Conservation (phyloP, 2,329 filamentous ascomycete species). For the Rutstroemia sydowiana region DNA sequence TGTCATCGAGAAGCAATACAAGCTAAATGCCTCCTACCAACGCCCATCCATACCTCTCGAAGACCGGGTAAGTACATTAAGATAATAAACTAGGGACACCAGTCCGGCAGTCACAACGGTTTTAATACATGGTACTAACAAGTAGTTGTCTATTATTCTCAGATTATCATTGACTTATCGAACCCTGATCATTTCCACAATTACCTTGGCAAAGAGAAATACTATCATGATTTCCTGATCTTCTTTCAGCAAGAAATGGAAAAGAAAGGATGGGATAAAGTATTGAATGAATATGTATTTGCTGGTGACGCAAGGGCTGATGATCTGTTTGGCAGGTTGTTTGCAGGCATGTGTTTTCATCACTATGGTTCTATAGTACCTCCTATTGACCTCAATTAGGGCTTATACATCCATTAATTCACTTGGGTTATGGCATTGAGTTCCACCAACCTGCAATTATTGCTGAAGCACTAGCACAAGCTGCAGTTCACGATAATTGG, state of each 20-base stretch:
- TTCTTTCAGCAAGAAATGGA: constrained; percentile 74
- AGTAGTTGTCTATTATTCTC: neutral
- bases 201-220: constrained; percentile 54
- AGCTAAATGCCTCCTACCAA: constrained; percentile 61
- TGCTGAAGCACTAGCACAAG: constrained; percentile 71
- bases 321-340: constrained; percentile 62
- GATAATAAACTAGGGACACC: neutral
- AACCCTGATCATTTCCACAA: constrained; percentile 47
- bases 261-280: constrained; percentile 50
- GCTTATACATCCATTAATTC: constrained; percentile 73
- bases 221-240: constrained; percentile 67
- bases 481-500: constrained; percentile 56
- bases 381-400: constrained; percentile 34
- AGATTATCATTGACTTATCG: constrained; percentile 36
- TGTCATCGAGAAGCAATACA: constrained; percentile 56
- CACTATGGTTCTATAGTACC: too few relatives aligned
- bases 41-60: constrained; percentile 42
- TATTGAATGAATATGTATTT: constrained; percentile 63
- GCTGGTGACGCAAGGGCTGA: constrained; percentile 56
- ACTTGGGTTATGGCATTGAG: constrained; percentile 78
- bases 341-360: constrained; percentile 41
- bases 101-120: neutral
- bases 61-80: constrained; percentile 18
- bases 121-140: neutral
- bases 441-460: constrained; percentile 76